Conservation (phyloP, 1,284 basidiomycete species). For the Ceratobasidium sp. region DNA sequence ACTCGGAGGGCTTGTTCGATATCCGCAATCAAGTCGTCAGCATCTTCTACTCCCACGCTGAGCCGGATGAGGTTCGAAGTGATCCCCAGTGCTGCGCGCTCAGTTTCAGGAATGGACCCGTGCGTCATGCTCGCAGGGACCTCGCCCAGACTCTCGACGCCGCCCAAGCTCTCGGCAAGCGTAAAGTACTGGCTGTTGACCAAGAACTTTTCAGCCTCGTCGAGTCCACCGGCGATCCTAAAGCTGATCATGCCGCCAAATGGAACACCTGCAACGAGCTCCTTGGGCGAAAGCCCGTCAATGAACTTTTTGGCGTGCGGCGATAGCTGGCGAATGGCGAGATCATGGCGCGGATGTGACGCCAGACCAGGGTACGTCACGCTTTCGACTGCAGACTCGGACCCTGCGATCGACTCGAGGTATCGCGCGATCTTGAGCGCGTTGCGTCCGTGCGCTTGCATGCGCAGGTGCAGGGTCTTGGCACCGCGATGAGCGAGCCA, state of each 20-base stretch:
- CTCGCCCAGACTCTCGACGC: conserved; percentile 63
- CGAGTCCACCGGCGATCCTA: conserved; percentile 66
- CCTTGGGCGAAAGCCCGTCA: conserved; percentile 27
- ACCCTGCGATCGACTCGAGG: conserved; percentile 66
- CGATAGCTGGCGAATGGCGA: conserved; percentile 59
- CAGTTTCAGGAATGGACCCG: conserved; percentile 76
- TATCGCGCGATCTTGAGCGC: conserved; percentile 81
- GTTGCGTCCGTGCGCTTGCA: conserved; percentile 88
- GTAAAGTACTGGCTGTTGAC: conserved; percentile 78
- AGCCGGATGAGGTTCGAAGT: conserved; percentile 84
- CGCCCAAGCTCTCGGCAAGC: conserved; percentile 91
- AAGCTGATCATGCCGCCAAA: conserved; percentile 51
- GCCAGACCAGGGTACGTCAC: conserved; percentile 70
- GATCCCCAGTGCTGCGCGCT: conserved; percentile 81
- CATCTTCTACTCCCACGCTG: conserved; percentile 91
- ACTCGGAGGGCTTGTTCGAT: conserved; percentile 75
- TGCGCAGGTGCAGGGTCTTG: conserved; percentile 90
- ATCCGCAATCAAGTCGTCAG: conserved; percentile 82
- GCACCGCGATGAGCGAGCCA: conserved; percentile 93
- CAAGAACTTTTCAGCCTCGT: conserved; percentile 77
- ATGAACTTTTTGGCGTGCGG: conserved; percentile 69
- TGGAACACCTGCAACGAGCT: conserved; percentile 42
- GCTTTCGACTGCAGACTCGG: conserved; percentile 53
- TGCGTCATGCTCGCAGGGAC: conserved; percentile 90
- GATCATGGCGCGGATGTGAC: conserved; percentile 46